Conservation (phyloP, 2,329 filamentous ascomycete genomes). For the Stagonosporopsis cucurbitacearum region DNA sequence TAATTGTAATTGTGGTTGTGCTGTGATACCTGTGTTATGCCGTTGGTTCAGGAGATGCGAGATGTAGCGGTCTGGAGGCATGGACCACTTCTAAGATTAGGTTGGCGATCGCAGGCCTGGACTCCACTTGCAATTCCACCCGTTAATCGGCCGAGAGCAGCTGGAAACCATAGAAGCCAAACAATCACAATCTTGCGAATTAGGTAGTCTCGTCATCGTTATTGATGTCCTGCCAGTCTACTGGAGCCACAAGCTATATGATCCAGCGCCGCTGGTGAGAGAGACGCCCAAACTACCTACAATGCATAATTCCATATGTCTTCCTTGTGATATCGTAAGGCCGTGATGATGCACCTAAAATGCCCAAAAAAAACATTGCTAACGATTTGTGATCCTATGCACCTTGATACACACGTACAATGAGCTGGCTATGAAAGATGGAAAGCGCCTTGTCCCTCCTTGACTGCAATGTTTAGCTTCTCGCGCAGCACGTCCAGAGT, state of each 20-base stretch:
- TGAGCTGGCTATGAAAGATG: conserved; percentile 75
- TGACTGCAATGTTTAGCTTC: conserved; percentile 83
- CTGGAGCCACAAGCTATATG: not conserved
- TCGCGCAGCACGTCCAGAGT: conserved; percentile 76
- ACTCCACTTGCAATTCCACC: conserved; percentile 1
- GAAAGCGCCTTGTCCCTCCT: conserved; percentile 96
- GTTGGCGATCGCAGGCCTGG: conserved; percentile 2
- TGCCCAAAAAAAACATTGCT: conserved; percentile 15
- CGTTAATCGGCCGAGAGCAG: conserved; percentile 1
- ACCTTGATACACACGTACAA: conserved; percentile 3
- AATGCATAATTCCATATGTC: conserved; percentile 9
- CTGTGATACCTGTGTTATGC: not conserved
- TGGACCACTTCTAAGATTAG: conserved; percentile 14
- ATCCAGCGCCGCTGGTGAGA: not conserved
- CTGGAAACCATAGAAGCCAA: not conserved
- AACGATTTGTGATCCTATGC: conserved; percentile 15
- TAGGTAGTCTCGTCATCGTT: not conserved
- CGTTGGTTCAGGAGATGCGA: not conserved
- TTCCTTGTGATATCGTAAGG: conserved; percentile 11
- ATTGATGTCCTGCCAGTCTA: conserved; percentile 2
- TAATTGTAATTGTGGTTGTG: not conserved
- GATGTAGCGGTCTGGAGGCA: conserved; percentile 16
- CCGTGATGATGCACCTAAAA: conserved; percentile 18
- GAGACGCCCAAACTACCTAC: conserved; percentile 10
- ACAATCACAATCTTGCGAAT: not conserved